phyloP scores from a whole-genome alignment of 169 alveolate species.

The Eimeria acervulina region DNA sequence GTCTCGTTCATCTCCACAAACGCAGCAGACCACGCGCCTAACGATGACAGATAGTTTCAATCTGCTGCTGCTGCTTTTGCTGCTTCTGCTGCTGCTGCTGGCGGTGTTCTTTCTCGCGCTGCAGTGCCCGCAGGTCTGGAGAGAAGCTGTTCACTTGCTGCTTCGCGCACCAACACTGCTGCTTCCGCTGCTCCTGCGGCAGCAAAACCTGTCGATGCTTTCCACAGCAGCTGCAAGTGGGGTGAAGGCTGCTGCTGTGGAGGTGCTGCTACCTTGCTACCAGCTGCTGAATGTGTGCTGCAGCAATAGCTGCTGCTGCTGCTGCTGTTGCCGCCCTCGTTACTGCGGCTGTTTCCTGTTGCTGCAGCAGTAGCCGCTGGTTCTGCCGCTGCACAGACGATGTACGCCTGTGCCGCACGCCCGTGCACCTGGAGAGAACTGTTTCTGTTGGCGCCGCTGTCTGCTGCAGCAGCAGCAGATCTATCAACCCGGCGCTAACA shows the following conservation, averaged over 20 bases:
- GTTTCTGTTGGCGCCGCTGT: slow-evolving; percentile 5
- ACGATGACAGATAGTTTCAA: not conserved
- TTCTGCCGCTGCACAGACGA: too few relatives aligned
- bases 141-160: not conserved
- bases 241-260: slow-evolving; percentile 13
- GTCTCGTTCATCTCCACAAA: slow-evolving; percentile 47
- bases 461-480: slow-evolving; percentile 13
- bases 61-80: slow-evolving; percentile 31
- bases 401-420: too few relatives aligned
- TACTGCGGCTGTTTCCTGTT: slow-evolving; percentile 6
- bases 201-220: slow-evolving; percentile 23
- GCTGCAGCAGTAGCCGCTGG: slow-evolving; percentile 1
- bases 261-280: not conserved
- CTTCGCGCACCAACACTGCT: not conserved
- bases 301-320: slow-evolving; percentile 32
- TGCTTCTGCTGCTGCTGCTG: slow-evolving; percentile 28
- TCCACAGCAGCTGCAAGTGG: not conserved
- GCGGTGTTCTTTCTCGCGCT: not conserved
- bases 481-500: not conserved
- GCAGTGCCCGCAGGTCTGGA: not conserved
- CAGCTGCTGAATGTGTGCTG: slow-evolving; percentile 12
- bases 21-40: not conserved
- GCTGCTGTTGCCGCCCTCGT: not conserved
- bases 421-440: not conserved
- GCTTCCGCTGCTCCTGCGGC: not conserved